phyloP scores from a whole-genome alignment of 208 protist genomes.

The Trypanosoma brucei region DNA sequence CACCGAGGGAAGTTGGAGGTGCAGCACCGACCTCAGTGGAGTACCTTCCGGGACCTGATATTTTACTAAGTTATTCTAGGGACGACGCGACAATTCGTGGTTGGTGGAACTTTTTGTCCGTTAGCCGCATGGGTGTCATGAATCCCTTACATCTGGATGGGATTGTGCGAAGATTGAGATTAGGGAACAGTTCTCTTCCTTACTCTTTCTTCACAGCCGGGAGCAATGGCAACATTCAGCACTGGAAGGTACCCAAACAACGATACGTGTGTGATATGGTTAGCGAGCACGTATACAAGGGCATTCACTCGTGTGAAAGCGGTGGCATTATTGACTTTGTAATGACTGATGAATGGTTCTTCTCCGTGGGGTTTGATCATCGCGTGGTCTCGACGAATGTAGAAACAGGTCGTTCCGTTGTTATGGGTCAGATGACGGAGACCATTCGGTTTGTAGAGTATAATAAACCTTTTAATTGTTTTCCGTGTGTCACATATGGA shows the following conservation, averaged over 20 bases:
- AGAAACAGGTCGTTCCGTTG: conserved; percentile 22
- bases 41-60: conserved; percentile 50
- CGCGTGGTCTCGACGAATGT: conserved; percentile 43
- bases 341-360: conserved; percentile 33
- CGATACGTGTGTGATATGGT: conserved; percentile 28
- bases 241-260: conserved; percentile 36
- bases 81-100: conserved; percentile 43
- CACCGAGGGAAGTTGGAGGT: conserved; percentile 30
- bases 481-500: conserved; percentile 25
- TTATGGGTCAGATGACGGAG: conserved; percentile 22
- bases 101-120: conserved; percentile 36
- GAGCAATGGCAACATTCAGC: conserved; percentile 46
- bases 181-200: conserved; percentile 27
- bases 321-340: conserved; percentile 73
- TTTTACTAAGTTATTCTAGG: conserved; percentile 51
- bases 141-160: conserved; percentile 32
- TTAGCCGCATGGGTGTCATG: conserved; percentile 24
- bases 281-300: conserved; percentile 25
- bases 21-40: conserved; percentile 31
- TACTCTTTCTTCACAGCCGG: conserved; percentile 51
- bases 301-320: conserved; percentile 33
- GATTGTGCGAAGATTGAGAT: conserved; percentile 34
- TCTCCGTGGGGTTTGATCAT: conserved; percentile 63
- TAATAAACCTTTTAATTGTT: conserved; percentile 14
- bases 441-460: conserved; percentile 35